These are phyloP conservation scores for Triangularia verruculosa DNA, from an alignment of 2,329 filamentous ascomycete species.

Conservation along the genomic window DNA sequence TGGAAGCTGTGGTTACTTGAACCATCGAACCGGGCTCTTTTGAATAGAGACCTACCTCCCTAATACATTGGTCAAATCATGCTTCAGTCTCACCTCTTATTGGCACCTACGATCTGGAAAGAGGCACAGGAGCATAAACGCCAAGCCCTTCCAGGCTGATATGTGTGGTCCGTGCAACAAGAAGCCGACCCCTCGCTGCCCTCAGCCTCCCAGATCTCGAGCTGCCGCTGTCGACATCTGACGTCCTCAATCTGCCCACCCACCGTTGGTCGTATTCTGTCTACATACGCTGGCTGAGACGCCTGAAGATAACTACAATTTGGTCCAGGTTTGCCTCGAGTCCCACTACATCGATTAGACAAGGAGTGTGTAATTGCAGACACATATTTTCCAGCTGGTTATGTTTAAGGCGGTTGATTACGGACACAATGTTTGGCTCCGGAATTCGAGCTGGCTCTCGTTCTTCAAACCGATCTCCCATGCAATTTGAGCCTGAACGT, in stretches of 20 bases:
- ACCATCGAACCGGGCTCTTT: neutral
- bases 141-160: neutral
- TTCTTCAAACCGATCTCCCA: neutral
- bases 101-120: neutral
- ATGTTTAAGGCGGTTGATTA: neutral
- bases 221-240: neutral
- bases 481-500: neutral
- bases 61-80: neutral
- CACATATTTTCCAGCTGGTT: neutral
- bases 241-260: neutral
- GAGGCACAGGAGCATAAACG: neutral
- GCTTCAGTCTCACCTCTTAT: neutral
- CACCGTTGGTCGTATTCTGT: neutral
- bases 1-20: neutral
- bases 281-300: neutral
- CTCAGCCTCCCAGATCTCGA: neutral
- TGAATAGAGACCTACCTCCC: neutral
- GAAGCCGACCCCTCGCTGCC: neutral
- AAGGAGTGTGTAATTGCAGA: neutral
- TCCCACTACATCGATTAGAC: neutral
- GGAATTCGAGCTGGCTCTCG: neutral
- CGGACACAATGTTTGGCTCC: neutral
- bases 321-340: neutral
- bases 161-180: neutral
- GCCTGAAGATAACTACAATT: neutral